Evolutionary conservation across 2,329 filamentous ascomycete genomes (phyloP).

Genomic region (Phoma sp.): DNA sequence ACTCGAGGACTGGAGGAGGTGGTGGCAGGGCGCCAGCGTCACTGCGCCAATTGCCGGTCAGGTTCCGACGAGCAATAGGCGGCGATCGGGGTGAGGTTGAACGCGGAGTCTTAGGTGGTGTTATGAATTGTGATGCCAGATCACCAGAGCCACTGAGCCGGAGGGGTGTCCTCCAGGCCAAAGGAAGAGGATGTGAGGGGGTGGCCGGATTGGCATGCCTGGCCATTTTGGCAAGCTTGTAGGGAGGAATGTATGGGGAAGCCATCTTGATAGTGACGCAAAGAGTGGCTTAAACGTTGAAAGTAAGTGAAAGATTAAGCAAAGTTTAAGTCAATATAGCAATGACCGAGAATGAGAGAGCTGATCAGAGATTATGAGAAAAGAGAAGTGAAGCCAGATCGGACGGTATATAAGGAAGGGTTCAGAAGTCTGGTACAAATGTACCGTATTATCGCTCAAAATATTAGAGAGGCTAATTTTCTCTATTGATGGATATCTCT

Average conservation of each 20-base stretch:
- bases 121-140: neutral
- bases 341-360: neutral
- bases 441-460: neutral
- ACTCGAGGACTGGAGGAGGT: neutral
- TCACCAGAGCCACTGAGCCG: conserved; percentile 1
- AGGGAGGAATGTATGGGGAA: neutral
- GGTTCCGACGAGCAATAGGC: neutral
- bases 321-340: neutral
- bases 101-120: neutral
- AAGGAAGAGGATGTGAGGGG: neutral
- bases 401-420: neutral
- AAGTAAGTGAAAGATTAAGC: neutral
- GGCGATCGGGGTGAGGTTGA: neutral
- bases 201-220: neutral
- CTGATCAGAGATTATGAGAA: neutral
- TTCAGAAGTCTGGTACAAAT: neutral
- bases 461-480: too few relatives aligned
- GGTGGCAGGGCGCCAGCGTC: neutral
- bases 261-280: neutral
- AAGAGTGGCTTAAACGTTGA: neutral
- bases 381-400: neutral
- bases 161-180: too few relatives aligned
- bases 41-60: neutral
- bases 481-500: neutral
- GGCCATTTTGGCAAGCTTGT: neutral